Percentiles rank a stretch among this genome's conserved stretches.
phyloP scores from a whole-genome alignment of 225 moss, liverwort and hornwort species.

The Ulota crispa region DNA sequence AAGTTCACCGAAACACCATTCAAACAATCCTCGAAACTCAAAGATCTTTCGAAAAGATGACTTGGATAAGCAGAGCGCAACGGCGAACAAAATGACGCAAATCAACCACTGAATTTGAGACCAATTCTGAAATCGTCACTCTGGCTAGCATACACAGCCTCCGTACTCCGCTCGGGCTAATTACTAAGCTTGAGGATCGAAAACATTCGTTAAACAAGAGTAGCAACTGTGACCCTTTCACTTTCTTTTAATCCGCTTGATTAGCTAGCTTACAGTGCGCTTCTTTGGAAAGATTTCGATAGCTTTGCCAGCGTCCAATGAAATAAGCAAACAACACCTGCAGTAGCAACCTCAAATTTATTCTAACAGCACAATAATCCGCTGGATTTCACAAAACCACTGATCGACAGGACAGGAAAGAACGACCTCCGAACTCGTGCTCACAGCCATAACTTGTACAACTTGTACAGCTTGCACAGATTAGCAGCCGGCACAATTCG shows the following conservation, averaged over 20 bases:
- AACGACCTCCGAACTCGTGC: background rate
- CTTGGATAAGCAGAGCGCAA: background rate
- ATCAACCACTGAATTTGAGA: slow-evolving; percentile 1
- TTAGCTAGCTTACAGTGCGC: slow-evolving; percentile 63
- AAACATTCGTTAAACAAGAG: background rate
- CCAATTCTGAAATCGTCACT: background rate
- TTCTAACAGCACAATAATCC: background rate
- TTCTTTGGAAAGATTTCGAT: slow-evolving; percentile 72
- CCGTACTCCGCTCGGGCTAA: background rate
- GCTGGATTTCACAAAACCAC: background rate
- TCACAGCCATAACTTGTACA: background rate
- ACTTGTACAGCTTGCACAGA: background rate
- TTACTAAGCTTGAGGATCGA: background rate
- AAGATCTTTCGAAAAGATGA: background rate
- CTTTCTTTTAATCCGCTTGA: slow-evolving; percentile 77
- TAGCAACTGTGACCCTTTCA: slow-evolving; percentile 67
- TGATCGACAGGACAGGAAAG: background rate
- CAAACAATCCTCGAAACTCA: background rate
- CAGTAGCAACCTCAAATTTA: slow-evolving; percentile 13
- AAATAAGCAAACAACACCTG: slow-evolving; percentile 77
- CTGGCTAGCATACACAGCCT: background rate
- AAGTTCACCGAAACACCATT: background rate
- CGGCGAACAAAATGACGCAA: background rate
- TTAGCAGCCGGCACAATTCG: background rate
- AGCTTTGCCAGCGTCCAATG: slow-evolving; percentile 69